Conservation (phyloP, 352 stramenopile genomes). For the Phytophthora macrochlamydospora region DNA sequence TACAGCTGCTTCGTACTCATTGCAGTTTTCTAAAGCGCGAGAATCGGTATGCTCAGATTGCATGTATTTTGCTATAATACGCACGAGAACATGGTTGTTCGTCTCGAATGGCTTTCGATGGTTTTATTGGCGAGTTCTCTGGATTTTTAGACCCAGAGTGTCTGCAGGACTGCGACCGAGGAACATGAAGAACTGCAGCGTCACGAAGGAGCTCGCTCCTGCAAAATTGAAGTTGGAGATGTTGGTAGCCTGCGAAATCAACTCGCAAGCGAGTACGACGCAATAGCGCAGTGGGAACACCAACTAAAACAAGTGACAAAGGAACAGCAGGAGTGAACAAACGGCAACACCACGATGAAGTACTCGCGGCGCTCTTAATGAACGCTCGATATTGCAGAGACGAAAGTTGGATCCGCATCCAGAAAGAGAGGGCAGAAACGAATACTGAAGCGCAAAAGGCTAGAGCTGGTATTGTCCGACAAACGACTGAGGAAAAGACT, state of each 20-base stretch:
- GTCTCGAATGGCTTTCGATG: no score
- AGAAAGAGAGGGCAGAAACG: slow-evolving; percentile 39
- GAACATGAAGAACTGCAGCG: slow-evolving; percentile 18
- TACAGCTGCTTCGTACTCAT: slow-evolving; percentile 99
- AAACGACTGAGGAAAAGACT: slow-evolving; percentile 63
- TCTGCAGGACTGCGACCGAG: background rate
- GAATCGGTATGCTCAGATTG: no score
- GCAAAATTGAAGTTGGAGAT: slow-evolving; percentile 27
- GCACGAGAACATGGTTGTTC: no score
- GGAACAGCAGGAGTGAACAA: slow-evolving; percentile 8
- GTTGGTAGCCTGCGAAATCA: slow-evolving; percentile 24
- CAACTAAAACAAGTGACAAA: slow-evolving; percentile 31
- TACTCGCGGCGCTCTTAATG: no score
- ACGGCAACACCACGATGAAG: no score
- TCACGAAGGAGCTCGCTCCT: slow-evolving; percentile 30
- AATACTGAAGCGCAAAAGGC: slow-evolving; percentile 56
- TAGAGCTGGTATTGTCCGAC: slow-evolving; percentile 46
- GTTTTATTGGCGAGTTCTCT: no score
- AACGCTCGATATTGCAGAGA: no score
- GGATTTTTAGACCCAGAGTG: no score
- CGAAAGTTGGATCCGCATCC: slow-evolving; percentile 36
- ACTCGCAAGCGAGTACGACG: slow-evolving; percentile 22
- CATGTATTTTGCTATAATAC: no score
- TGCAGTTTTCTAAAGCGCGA: slow-evolving; percentile 89
- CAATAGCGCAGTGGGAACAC: slow-evolving; percentile 11